Conservation (phyloP, 2,329 filamentous ascomycete genomes). For the Alternaria novae-zelandiae region DNA sequence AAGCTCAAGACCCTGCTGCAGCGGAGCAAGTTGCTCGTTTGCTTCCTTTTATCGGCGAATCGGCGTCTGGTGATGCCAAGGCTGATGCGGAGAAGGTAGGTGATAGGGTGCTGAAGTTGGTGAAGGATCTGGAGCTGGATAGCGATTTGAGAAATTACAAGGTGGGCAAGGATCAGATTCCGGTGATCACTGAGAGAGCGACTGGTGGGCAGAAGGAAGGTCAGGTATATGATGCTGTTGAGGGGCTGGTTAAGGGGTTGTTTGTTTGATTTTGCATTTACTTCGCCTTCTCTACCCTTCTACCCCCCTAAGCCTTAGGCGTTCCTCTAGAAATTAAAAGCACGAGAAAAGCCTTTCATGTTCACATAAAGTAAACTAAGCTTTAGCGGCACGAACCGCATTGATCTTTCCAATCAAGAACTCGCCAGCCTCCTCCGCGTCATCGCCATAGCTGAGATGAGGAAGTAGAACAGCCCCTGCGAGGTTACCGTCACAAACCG, state of each 20-base stretch:
- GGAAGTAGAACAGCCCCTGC: not conserved
- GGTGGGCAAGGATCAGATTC: slow-evolving; percentile 51
- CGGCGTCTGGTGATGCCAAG: slow-evolving; percentile 47
- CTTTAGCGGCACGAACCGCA: not conserved
- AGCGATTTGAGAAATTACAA: slow-evolving; percentile 55
- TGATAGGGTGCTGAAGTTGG: slow-evolving; percentile 52
- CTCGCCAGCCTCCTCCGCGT: not conserved
- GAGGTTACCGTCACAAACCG: slow-evolving; percentile 4
- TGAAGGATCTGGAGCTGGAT: slow-evolving; percentile 53
- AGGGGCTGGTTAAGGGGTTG: slow-evolving; percentile 51
- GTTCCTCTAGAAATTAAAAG: not conserved
- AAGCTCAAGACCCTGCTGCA: slow-evolving; percentile 53
- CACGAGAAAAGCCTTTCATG: not conserved
- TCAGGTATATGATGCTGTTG: slow-evolving; percentile 52
- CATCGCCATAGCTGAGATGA: slow-evolving; percentile 3
- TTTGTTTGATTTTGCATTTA: slow-evolving; percentile 31
- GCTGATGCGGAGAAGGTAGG: slow-evolving; percentile 55
- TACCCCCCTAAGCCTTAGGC: not conserved
- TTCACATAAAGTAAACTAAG: not conserved
- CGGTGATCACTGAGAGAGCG: slow-evolving; percentile 53
- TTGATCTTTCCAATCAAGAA: slow-evolving; percentile 8
- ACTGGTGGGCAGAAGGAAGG: slow-evolving; percentile 53
- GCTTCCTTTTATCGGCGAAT: slow-evolving; percentile 53
- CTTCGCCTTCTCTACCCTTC: not conserved
- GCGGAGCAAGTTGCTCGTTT: slow-evolving; percentile 56